Conservation (phyloP, 75 land plant genomes). For the Isoetes taiwanensis region DNA sequence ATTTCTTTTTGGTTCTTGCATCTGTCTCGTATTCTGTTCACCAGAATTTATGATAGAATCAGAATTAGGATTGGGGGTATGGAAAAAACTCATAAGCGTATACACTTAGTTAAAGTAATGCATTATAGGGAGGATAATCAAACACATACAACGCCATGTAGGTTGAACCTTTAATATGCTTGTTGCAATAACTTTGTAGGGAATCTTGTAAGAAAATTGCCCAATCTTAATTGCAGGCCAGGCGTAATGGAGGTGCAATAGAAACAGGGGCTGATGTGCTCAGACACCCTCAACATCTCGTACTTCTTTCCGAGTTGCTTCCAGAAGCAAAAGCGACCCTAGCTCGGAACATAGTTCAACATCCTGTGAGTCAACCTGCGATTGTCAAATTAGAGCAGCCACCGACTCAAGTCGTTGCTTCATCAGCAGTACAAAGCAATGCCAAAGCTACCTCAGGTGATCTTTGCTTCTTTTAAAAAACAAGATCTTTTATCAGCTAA, state of each 20-base stretch:
- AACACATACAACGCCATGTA: too few relatives aligned
- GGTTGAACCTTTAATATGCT: too few relatives aligned
- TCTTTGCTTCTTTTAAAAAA: too few relatives aligned
- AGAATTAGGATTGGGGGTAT: not conserved
- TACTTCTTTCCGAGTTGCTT: conserved; percentile 72
- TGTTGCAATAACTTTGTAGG: too few relatives aligned
- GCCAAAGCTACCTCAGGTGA: too few relatives aligned
- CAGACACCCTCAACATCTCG: conserved; percentile 55
- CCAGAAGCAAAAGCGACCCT: too few relatives aligned
- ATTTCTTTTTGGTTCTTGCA: not conserved
- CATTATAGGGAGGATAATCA: too few relatives aligned
- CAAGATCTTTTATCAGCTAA: too few relatives aligned
- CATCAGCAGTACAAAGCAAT: conserved; percentile 8
- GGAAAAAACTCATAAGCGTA: too few relatives aligned
- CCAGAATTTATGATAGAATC: not conserved
- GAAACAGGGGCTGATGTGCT: conserved; percentile 48
- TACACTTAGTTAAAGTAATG: too few relatives aligned
- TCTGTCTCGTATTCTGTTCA: not conserved
- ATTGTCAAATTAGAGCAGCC: conserved; percentile 15
- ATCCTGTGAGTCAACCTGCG: conserved; percentile 49
- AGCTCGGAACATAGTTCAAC: too few relatives aligned
- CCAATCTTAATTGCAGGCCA: conserved; percentile 31
- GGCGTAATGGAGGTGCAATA: conserved; percentile 44
- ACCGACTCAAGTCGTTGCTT: conserved; percentile 14
- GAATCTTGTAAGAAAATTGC: not conserved